Conservation (phyloP, 352 stramenopile genomes). For the Thraustotheca clavata region DNA sequence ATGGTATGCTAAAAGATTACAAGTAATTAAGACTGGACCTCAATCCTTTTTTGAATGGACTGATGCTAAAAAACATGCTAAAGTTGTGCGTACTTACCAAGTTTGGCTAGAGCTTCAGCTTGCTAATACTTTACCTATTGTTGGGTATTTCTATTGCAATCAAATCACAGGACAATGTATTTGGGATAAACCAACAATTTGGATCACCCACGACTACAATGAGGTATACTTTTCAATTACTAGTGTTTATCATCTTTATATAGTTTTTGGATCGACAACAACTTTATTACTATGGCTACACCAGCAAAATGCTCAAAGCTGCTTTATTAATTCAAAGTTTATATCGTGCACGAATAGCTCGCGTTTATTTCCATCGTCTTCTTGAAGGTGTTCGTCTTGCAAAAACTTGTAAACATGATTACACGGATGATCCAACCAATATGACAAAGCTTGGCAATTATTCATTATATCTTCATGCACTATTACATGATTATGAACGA, state of each 20-base stretch:
- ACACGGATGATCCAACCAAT: conserved; percentile 64
- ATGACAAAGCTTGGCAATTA: conserved; percentile 78
- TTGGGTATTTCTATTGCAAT: conserved; percentile 65
- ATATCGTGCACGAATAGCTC: conserved; percentile 46
- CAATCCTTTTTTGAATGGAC: conserved; percentile 59
- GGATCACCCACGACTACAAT: conserved; percentile 35
- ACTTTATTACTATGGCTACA: conserved; percentile 58
- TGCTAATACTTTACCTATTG: conserved; percentile 30
- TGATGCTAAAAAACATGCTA: conserved; percentile 24
- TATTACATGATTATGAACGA: conserved; percentile 70
- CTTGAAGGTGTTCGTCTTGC: conserved; percentile 58
- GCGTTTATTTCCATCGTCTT: conserved; percentile 48
- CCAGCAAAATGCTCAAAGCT: conserved; percentile 38
- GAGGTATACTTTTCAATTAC: conserved; percentile 16
- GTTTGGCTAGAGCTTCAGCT: conserved; percentile 72
- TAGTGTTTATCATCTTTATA: background rate
- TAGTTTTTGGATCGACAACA: conserved; percentile 43
- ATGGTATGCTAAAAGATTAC: conserved; percentile 31
- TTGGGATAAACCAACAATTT: conserved; percentile 58
- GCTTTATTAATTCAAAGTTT: conserved; percentile 41
- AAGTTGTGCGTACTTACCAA: conserved; percentile 36
- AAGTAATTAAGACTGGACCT: conserved; percentile 42
- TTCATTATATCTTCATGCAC: conserved; percentile 65
- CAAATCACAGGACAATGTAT: conserved; percentile 49
- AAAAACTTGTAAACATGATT: conserved; percentile 57